Evolutionary conservation across 2,329 filamentous ascomycete genomes (phyloP).

Genomic region (Ciborinia camelliae): DNA sequence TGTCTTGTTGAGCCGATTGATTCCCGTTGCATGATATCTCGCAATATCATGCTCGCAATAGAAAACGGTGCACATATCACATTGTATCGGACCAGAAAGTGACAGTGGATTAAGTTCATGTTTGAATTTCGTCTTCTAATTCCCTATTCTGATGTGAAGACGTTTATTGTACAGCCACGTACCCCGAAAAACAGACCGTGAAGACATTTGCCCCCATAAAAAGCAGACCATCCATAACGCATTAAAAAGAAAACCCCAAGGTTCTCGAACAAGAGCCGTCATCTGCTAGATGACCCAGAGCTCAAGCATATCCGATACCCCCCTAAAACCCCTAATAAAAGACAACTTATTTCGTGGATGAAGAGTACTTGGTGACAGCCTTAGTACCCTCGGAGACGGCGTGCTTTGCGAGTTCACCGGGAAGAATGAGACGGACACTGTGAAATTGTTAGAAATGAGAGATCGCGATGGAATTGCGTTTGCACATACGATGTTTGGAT

Average conservation of each 20-base stretch:
- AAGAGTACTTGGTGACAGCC: slow-evolving; percentile 99
- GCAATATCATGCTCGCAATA: background rate
- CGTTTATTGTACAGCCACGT: slow-evolving; percentile 67
- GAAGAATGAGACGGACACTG: slow-evolving; percentile 90
- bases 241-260: slow-evolving; percentile 51
- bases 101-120: slow-evolving; percentile 7
- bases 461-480: background rate
- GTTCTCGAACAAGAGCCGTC: slow-evolving; percentile 33
- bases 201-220: slow-evolving; percentile 64
- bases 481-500: slow-evolving; percentile 85
- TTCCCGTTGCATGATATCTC: background rate
- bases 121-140: slow-evolving; percentile 35
- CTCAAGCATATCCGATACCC: slow-evolving; percentile 51
- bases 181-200: slow-evolving; percentile 65
- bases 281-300: slow-evolving; percentile 41
- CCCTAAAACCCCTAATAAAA: slow-evolving; percentile 56
- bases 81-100: background rate
- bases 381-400: slow-evolving; percentile 99
- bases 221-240: slow-evolving; percentile 70
- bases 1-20: no score
- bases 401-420: slow-evolving; percentile 98
- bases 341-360: slow-evolving; percentile 87
- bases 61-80: background rate
- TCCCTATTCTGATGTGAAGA: slow-evolving; percentile 39
- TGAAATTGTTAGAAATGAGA: background rate